Evolutionary conservation across 176 grass and related monocot genomes (phyloP), one percentile per base, ranked within the genome.

Genomic region (Triticum timopheevii): DNA sequence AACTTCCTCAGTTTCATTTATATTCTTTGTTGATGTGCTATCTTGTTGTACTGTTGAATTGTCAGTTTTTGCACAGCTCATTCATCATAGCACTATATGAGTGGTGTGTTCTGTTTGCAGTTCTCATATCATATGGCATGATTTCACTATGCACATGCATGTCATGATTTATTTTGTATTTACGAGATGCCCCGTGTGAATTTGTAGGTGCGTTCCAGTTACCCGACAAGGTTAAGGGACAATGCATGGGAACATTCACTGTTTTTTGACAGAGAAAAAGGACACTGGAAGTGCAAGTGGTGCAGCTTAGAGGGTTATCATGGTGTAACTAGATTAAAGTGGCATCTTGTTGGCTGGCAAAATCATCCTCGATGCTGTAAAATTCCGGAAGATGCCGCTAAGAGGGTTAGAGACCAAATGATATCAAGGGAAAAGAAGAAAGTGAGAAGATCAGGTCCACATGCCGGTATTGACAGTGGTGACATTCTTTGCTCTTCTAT

Each of bases 281-380:
- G 80, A 69, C 81, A 83, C 19, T 88, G 86, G 86, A 83, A 88
- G 38, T 88, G 87, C 87, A 88, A 88, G 38, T 88, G 87, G 87
- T 88, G 87, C 20, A 36, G 73, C 59, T 34, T 70, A 78, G 87
- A 88, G 81, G 87, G 87, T 84, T 69, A 79, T 79, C 80, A 88
- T 88, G 87, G 87, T n/a, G 31, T 88, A 79, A 83, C 87, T 63
- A 78, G 81, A 78, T 79, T 88, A 56, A 84, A 72, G 74, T 88
- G 87, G 81, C 81, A 86, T 78, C 88, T 86, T 40, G 79, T 90
- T 90, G 83, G 79, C 54, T 90, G 88, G 84, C 62, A 86, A 22
- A 63, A 33, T 82, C 52, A 19, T 65, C 77, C 58, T 59, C 83
- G 75, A 24, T 86, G 79, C 54, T 52, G 1, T 63, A 68, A 90